Percentiles rank a stretch among this genome's conserved stretches.
Conservation (phyloP, 176 grass and related monocot genomes). For the Chloris gayana region DNA sequence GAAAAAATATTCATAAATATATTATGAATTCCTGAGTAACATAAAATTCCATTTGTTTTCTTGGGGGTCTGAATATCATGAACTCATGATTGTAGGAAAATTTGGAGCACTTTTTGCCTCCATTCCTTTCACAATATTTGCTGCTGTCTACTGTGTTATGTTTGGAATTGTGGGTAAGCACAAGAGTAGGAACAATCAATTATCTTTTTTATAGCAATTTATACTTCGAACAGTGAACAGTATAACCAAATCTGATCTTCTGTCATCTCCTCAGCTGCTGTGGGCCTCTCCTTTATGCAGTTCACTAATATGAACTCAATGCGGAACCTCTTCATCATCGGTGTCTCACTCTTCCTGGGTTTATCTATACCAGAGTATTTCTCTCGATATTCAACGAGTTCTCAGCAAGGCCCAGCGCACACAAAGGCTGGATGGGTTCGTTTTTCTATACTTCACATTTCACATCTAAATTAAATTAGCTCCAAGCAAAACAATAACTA, state of each 20-base stretch:
- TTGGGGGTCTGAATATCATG: constrained; percentile 14
- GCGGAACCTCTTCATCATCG: constrained; percentile 87
- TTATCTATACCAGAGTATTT: constrained; percentile 96
- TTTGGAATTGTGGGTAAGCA: constrained; percentile 88
- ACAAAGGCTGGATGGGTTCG: constrained; percentile 94
- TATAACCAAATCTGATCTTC: constrained; percentile 22
- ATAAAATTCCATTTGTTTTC: background rate
- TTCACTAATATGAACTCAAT: constrained; percentile 99
- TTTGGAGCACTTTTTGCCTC: constrained; percentile 97
- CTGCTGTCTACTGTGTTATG: constrained; percentile 83
- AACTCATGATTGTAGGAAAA: constrained; percentile 61
- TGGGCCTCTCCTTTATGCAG: constrained; percentile 92
- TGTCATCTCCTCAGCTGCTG: constrained; percentile 63
- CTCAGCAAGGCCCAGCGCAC: constrained; percentile 73
- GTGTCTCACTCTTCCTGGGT: constrained; percentile 92
- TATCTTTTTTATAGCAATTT: background rate
- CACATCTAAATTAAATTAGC: background rate
- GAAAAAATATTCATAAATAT: too few relatives aligned
- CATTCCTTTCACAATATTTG: constrained; percentile 93
- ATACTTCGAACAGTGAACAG: background rate
- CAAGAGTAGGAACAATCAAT: background rate
- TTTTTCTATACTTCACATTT: background rate
- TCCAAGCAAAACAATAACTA: background rate
- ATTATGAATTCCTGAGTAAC: background rate
- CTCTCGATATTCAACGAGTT: constrained; percentile 56